Evolutionary conservation across 257 asterid genomes (phyloP), one percentile per base, ranked within the genome.

Genomic region (Jacaranda mimosifolia): DNA sequence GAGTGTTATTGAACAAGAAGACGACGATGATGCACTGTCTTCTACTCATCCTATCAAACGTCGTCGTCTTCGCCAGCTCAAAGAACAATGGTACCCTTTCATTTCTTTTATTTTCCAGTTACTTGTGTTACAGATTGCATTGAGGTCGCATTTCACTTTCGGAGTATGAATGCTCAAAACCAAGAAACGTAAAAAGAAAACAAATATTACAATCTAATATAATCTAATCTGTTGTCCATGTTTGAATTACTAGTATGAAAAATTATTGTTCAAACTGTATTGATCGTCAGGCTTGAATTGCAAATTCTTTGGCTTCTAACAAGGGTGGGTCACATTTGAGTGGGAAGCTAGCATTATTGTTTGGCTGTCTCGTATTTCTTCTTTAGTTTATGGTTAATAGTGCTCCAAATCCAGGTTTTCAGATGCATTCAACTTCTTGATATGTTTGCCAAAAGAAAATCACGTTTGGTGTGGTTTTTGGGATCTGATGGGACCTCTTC

Each of bases 401-500:
- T 56, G 39, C 63, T 73, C 51, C 45, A 11, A 63, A 36, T 78
- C 68, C 94, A 94, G 98, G 98, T 95, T 95, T 91, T 84, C 97
- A 11, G 97, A 95, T 74, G 97, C 96, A 68, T 95, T 93, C 93
- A 90, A 77, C 81, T 87, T 91, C 78, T 72, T 95, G 85, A 90
- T 84, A 56, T 75, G 81, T 74, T 83, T 93, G 85, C 94, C 98
- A 13, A 70, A 82, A 42, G 91, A 84, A 69, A 73, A 79, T 21
- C 99, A 95, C 76, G 92, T 91, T 58, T 95, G 99, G 98, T 95
- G 99, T 70, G 89, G 90, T 63, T 86, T 86, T 49, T 92, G 94
- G 97, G 96, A 91, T 70, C 76, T 95, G 45, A 95, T 95, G 98
- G 97, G 98, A 40, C 99, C 99, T 71, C 89, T 95, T 58, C 87